Percentiles rank a stretch among this genome's conserved stretches.
Conservation (phyloP, 2,329 filamentous ascomycete species). For the Stenocarpella maydis region DNA sequence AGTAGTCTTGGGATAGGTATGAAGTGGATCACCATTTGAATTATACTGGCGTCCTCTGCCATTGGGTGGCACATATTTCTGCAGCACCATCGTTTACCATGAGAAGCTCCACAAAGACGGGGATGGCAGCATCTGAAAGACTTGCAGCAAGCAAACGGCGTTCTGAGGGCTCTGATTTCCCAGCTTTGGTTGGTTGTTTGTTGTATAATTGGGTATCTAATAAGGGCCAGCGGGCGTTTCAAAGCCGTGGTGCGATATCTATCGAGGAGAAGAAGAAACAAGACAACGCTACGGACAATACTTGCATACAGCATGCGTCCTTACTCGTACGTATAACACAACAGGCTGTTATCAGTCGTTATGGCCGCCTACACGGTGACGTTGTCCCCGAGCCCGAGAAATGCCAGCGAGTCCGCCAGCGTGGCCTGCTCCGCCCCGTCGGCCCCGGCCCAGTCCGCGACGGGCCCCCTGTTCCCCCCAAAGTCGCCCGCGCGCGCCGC, state of each 20-base stretch:
- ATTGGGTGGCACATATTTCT: not conserved
- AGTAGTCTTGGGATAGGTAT: not conserved
- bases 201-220: constrained; percentile 19
- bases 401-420: not conserved
- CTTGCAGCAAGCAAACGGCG: constrained; percentile 11
- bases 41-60: not conserved
- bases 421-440: not conserved
- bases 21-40: constrained; percentile 6
- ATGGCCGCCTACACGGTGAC: not conserved
- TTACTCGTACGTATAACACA: constrained; percentile 14
- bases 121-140: constrained; percentile 12
- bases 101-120: not conserved
- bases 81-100: not conserved
- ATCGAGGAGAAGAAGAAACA: not conserved
- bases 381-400: constrained; percentile 3
- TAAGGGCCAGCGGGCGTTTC: constrained; percentile 11
- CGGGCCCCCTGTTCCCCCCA: not conserved
- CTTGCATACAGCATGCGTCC: not conserved
- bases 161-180: constrained; percentile 4
- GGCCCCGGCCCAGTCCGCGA: not conserved
- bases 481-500: constrained; percentile 1
- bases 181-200: constrained; percentile 1
- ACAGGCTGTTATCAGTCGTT: not conserved
- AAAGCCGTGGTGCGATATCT: constrained; percentile 15
- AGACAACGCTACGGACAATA: not conserved